Evolutionary conservation across 148 eudicot genomes (phyloP), one percentile per base, ranked within the genome.

Genomic region (Rhododendron henanense): DNA sequence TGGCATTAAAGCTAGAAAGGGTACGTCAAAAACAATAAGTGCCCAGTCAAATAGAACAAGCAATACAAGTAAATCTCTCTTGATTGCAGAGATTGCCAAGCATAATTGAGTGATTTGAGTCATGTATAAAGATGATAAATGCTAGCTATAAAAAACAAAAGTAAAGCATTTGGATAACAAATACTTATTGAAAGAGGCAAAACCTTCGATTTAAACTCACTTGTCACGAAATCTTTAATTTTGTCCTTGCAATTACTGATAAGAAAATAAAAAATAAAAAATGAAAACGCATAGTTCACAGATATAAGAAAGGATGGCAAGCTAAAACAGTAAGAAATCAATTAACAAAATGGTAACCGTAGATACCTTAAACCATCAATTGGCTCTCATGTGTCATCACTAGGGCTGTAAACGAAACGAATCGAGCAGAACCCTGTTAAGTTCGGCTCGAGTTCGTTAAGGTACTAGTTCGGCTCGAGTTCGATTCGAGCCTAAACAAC

Each of bases 371-470:
- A 55, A 35, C 88, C 88, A 39, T 90, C 91, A 33, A 86, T 33
- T 2, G 90, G 91, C 81, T 90, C 90, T 88, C 91, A 90, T 21
- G 91, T 90, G 81, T 90, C 88, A 0, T 88, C 84, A 2, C 81
- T 86, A 28, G 88, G 85, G 31, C 31, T 31, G 31, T 31, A 31
- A 31, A 31, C 31, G 31, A 31, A 31, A 31, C 31, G 31, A 31
- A 31, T 31, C 31, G 31, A 31, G 31, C 31, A 31, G 31, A 31
- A 31, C 31, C 31, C 31, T 31, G 31, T 31, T 31, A 31, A 31
- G 31, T 31, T 31, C 0, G 31, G 31, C 31, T 31, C 31, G 31
- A 31, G 31, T 31, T 31, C 31, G 31, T 31, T 31, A 31, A 31
- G 31, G 31, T 31, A 31, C 31, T 31, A 31, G 31, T 31, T 31